phyloP scores from a whole-genome alignment of 441 rosid genomes.

The Erysimum cheiri region DNA sequence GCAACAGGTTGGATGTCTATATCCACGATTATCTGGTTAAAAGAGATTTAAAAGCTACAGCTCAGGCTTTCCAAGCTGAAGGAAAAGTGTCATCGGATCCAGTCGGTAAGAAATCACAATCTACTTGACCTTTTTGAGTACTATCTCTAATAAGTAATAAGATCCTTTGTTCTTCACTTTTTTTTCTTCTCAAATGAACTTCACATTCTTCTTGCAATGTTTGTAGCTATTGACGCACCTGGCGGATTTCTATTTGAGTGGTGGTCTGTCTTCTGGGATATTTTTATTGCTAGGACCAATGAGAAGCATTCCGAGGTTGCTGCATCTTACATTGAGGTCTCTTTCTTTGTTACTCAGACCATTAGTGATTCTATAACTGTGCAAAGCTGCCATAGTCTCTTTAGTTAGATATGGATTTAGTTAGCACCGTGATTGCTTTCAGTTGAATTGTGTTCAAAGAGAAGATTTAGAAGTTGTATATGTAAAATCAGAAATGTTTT shows the following conservation, averaged over 20 bases:
- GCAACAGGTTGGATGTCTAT: conserved; percentile 87
- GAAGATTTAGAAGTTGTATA: conserved; percentile 1
- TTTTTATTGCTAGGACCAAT: conserved; percentile 79
- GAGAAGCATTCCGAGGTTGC: conserved; percentile 85
- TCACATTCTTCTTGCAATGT: conserved; percentile 32
- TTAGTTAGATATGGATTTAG: conserved; percentile 3
- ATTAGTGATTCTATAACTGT: conserved; percentile 16
- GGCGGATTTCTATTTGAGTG: conserved; percentile 95
- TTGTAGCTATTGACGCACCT: conserved; percentile 88
- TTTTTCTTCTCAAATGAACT: neutral
- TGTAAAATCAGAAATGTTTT: neutral
- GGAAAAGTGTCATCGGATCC: conserved; percentile 88
- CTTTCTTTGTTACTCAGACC: conserved; percentile 27
- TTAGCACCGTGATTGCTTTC: conserved; percentile 15
- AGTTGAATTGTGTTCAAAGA: conserved; percentile 6
- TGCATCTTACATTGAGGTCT: conserved; percentile 77
- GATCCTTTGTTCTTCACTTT: conserved; percentile 8
- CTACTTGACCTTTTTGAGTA: conserved; percentile 2
- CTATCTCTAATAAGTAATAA: neutral
- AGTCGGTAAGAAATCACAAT: conserved; percentile 62
- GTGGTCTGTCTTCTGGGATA: conserved; percentile 99
- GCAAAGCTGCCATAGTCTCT: conserved; percentile 13
- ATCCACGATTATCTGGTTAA: conserved; percentile 91
- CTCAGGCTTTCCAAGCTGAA: conserved; percentile 89
- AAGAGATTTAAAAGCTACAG: conserved; percentile 86